Evolutionary conservation across 768 basidiomycete species (phyloP), one percentile per base, ranked within the genome.

Genomic region (Calocybe indica): DNA sequence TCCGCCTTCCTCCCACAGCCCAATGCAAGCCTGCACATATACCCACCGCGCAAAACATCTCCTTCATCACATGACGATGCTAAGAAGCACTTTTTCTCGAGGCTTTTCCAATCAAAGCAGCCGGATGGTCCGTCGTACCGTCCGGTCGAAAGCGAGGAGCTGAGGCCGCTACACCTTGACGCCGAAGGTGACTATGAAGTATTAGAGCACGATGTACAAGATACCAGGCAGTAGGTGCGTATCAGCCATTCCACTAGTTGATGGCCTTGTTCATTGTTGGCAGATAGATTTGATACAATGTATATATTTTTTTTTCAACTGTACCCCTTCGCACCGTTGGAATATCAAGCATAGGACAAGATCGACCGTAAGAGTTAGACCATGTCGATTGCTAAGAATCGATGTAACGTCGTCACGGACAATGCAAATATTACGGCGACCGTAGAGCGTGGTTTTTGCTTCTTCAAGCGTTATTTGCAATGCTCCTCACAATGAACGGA

Each of bases 81-180:
- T 35, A 3, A 48, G 31, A 43, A 32, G n/a, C 29, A 52, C 6
- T 48, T 50, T 50, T 34, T 58, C 4, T 44, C 50, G 7, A 50
- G 50, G 5, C n/a, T 55, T 13, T 54, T 56, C 33, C 37, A 46
- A 29, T 22, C 37, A 11, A 35, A 35, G 43, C 38, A 33, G 13
- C 34, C 39, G 14, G 28, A 38, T 5, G 37, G 43, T 1, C 37
- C 52, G 11, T 14, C 50, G 7, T 58, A 58, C 12, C 46, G 43
- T 41, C 43, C 52, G 6, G 34, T 58, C 14, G 46, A 40, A n/a
- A 40, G 44, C 11, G 57, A 58, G 41, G 57, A 58, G 32, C 51
- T 53, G 6, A 43, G 50, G 9, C 46, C 52, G 0, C 29, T 58
- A 40, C 46, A 52, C 38, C 33, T 34, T 13, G 54, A 50, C 8